A percentile compares a stretch with the other conserved stretches of the same genome.
These are phyloP conservation scores for Tilletiopsis washingtonensis DNA, from an alignment of 1,284 basidiomycete genomes.

Conservation along the genomic window DNA sequence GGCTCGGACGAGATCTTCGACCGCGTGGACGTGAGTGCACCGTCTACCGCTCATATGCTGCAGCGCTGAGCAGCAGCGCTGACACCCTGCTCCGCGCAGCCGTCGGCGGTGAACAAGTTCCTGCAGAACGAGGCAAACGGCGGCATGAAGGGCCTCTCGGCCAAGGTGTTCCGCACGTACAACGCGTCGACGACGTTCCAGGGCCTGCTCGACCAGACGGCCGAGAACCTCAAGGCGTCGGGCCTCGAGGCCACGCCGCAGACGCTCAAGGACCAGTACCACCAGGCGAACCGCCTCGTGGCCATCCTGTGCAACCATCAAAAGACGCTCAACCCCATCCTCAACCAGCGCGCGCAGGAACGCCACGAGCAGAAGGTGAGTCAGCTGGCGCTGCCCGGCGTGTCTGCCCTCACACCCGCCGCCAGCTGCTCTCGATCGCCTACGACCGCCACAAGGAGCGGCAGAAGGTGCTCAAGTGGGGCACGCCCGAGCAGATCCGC, in stretches of 20 bases:
- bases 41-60: slow-evolving; percentile 20
- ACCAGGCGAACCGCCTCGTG: slow-evolving; percentile 45
- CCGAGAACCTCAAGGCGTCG: slow-evolving; percentile 31
- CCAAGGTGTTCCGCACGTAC: slow-evolving; percentile 48
- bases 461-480: slow-evolving; percentile 39
- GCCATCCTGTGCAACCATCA: slow-evolving; percentile 47
- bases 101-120: slow-evolving; percentile 43
- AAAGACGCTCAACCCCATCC: slow-evolving; percentile 41
- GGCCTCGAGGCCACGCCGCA: slow-evolving; percentile 25
- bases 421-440: slow-evolving; percentile 27
- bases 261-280: slow-evolving; percentile 43
- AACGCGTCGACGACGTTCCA: slow-evolving; percentile 47
- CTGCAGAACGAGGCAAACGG: slow-evolving; percentile 24
- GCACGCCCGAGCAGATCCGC: slow-evolving; percentile 52
- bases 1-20: slow-evolving; percentile 82
- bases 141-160: slow-evolving; percentile 44
- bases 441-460: slow-evolving; percentile 46
- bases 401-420: background rate
- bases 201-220: slow-evolving; percentile 43
- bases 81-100: background rate
- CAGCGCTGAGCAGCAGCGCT: too few species aligned
- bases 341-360: slow-evolving; percentile 6
- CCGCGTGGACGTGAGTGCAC: slow-evolving; percentile 13
- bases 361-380: slow-evolving; percentile 8
- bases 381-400: background rate